Evolutionary conservation across 2,329 filamentous ascomycete genomes (phyloP).

Genomic region (Didymellaceae sp.): DNA sequence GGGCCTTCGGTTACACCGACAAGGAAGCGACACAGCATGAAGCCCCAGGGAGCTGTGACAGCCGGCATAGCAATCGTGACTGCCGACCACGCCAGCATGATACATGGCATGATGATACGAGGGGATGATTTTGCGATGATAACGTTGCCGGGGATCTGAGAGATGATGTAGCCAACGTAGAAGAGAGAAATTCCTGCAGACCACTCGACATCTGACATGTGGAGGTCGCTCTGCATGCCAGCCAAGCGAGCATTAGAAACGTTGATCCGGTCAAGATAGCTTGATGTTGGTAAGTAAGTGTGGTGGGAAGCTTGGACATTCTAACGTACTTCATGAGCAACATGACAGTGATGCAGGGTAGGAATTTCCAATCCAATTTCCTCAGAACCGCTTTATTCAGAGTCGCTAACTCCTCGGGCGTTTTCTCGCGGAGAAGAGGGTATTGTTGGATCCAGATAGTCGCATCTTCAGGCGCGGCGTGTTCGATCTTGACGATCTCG

Average conservation of each 20-base stretch:
- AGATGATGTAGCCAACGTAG: slow-evolving; percentile 56
- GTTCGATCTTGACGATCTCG: not conserved
- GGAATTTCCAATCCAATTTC: slow-evolving; percentile 38
- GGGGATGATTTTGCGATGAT: slow-evolving; percentile 50
- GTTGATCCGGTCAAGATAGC: slow-evolving; percentile 52
- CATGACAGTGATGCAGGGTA: slow-evolving; percentile 41
- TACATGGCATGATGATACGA: slow-evolving; percentile 44
- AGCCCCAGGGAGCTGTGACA: slow-evolving; percentile 38
- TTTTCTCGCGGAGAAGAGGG: slow-evolving; percentile 9
- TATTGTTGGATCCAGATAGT: slow-evolving; percentile 10
- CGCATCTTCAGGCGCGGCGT: not conserved
- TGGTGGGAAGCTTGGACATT: no score
- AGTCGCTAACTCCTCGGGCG: slow-evolving; percentile 25
- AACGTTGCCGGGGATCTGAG: slow-evolving; percentile 57
- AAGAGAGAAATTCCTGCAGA: slow-evolving; percentile 52
- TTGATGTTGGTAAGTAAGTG: slow-evolving; percentile 12
- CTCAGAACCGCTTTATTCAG: slow-evolving; percentile 35
- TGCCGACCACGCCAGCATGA: slow-evolving; percentile 52
- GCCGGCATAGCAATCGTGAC: slow-evolving; percentile 55
- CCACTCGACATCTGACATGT: slow-evolving; percentile 43
- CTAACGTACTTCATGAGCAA: slow-evolving; percentile 37
- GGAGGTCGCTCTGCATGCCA: slow-evolving; percentile 49
- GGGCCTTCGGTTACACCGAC: slow-evolving; percentile 50
- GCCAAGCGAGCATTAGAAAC: slow-evolving; percentile 50
- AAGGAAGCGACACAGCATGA: slow-evolving; percentile 48